A percentile compares a stretch with the other conserved stretches of the same genome.
These are phyloP conservation scores for Colletotrichum sp. DNA, from an alignment of 2,329 filamentous ascomycete species.

Conservation along the genomic window DNA sequence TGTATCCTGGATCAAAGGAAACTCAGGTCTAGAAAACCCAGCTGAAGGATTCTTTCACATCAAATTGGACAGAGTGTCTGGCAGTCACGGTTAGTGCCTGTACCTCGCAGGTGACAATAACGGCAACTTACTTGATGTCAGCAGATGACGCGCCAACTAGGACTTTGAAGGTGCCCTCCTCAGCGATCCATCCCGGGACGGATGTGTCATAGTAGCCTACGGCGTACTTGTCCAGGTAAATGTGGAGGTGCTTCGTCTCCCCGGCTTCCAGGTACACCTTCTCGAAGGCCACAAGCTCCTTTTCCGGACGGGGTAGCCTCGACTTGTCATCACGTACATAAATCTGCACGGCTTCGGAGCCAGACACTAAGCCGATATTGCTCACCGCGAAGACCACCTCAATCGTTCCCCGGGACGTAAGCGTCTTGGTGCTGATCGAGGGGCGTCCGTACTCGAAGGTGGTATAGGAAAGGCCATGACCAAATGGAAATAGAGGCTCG, in stretches of 20 bases:
- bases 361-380: conserved; percentile 61
- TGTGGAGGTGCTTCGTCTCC: conserved; percentile 54
- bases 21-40: conserved; percentile 61
- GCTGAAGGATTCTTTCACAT: conserved; percentile 68
- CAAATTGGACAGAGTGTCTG: conserved; percentile 48
- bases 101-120: not conserved
- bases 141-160: conserved; percentile 65
- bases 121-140: conserved; percentile 51
- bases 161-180: conserved; percentile 66
- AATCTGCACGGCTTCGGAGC: conserved; percentile 70
- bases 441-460: conserved; percentile 68
- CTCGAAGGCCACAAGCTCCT: conserved; percentile 73
- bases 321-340: conserved; percentile 71
- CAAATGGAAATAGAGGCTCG: conserved; percentile 72
- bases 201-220: conserved; percentile 68
- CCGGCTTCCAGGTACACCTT: conserved; percentile 66
- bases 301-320: conserved; percentile 67
- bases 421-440: conserved; percentile 47
- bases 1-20: not conserved
- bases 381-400: conserved; percentile 53
- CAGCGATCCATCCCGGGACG: conserved; percentile 66
- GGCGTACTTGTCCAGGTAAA: conserved; percentile 54
- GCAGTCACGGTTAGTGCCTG: not conserved
- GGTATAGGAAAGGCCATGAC: conserved; percentile 77
- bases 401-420: conserved; percentile 43